Conservation (phyloP, 139 green algal species). For the Picochlorum sp. region DNA sequence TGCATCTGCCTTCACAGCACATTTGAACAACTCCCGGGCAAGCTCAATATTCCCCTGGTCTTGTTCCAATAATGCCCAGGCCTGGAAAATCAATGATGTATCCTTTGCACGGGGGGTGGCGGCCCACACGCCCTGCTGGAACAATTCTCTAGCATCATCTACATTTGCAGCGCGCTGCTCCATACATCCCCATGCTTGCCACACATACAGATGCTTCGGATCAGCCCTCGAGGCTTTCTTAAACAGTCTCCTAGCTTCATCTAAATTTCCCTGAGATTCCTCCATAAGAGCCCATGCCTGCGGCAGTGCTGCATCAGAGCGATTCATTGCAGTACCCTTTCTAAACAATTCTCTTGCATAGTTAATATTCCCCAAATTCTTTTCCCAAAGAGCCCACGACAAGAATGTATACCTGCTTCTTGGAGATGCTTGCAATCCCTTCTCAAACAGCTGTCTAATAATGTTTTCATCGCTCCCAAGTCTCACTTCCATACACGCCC, state of each 20-base stretch:
- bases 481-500: slow-evolving; percentile 66
- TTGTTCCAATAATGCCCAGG: slow-evolving; percentile 85
- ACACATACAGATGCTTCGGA: slow-evolving; percentile 65
- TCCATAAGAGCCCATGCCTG: slow-evolving; percentile 66
- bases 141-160: slow-evolving; percentile 75
- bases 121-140: slow-evolving; percentile 88
- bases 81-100: slow-evolving; percentile 69
- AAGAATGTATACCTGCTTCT: slow-evolving; percentile 61
- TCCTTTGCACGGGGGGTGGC: slow-evolving; percentile 41
- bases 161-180: slow-evolving; percentile 63
- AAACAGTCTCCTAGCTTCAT: slow-evolving; percentile 58
- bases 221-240: slow-evolving; percentile 50
- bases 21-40: slow-evolving; percentile 88
- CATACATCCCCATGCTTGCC: slow-evolving; percentile 86
- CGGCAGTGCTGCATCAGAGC: slow-evolving; percentile 68
- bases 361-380: slow-evolving; percentile 46
- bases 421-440: slow-evolving; percentile 39
- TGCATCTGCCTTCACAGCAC: slow-evolving; percentile 73
- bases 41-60: slow-evolving; percentile 52
- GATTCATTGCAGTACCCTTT: slow-evolving; percentile 67
- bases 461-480: slow-evolving; percentile 39
- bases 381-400: slow-evolving; percentile 68
- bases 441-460: slow-evolving; percentile 54
- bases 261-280: slow-evolving; percentile 43
- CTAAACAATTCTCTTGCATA: slow-evolving; percentile 63